Evolutionary conservation across 148 eudicot species (phyloP).

Genomic region (Amaranthus hypochondriacus): DNA sequence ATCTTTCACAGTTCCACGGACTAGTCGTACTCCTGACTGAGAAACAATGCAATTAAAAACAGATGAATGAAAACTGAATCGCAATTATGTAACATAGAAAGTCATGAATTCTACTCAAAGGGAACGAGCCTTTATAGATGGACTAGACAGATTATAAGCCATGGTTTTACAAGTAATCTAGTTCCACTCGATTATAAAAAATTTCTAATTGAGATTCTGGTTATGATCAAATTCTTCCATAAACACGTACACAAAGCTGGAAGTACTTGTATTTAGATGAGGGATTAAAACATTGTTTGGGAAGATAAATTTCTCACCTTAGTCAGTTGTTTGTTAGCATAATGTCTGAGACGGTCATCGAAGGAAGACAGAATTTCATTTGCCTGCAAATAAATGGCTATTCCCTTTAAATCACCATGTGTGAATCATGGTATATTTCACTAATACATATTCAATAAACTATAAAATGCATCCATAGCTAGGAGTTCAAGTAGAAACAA

Average conservation of each 20-base stretch:
- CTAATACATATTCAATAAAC: too few relatives aligned
- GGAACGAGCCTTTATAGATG: too few relatives aligned
- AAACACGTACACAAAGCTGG: background rate
- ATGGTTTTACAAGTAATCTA: background rate
- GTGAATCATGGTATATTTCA: too few relatives aligned
- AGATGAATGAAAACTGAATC: background rate
- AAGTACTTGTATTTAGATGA: background rate
- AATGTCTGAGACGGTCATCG: conserved; percentile 84
- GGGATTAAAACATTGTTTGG: background rate
- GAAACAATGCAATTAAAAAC: conserved; percentile 26
- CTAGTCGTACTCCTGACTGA: conserved; percentile 97
- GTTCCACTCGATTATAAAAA: background rate
- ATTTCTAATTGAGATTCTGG: background rate
- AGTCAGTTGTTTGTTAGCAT: conserved; percentile 72
- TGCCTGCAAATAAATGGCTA: conserved; percentile 45
- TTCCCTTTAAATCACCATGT: background rate
- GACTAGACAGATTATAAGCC: too few relatives aligned
- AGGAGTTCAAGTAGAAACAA: too few relatives aligned
- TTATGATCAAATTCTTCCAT: background rate
- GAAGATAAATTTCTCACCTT: conserved; percentile 50
- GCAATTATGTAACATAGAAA: too few relatives aligned
- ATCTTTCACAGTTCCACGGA: conserved; percentile 87
- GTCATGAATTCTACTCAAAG: too few relatives aligned
- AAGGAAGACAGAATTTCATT: conserved; percentile 93
- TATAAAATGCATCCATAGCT: too few relatives aligned